phyloP scores from a whole-genome alignment of 179 eudicot species.

The Camellia oleifera region DNA sequence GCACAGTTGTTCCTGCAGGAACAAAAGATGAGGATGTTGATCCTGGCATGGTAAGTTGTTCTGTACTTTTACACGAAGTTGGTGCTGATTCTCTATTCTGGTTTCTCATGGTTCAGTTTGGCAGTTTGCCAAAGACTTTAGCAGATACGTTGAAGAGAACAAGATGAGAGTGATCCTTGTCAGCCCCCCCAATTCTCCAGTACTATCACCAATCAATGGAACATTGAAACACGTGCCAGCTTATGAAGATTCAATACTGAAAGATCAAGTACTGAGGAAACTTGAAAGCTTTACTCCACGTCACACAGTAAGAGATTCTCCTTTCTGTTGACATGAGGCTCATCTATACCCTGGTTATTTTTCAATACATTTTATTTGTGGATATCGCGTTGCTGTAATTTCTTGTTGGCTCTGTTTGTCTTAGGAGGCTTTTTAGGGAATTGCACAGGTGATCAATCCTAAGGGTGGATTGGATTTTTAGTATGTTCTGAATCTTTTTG shows the following conservation, averaged over 20 bases:
- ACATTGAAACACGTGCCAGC: slow-evolving; percentile 39
- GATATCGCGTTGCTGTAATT: not conserved
- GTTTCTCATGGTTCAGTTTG: slow-evolving; percentile 19
- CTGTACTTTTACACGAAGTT: not conserved
- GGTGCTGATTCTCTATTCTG: not conserved
- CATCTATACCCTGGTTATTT: not conserved
- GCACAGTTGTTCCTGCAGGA: slow-evolving; percentile 65
- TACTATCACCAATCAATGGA: slow-evolving; percentile 50
- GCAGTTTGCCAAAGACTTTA: slow-evolving; percentile 72
- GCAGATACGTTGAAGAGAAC: slow-evolving; percentile 61
- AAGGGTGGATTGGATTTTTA: not conserved
- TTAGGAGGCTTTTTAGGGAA: not conserved
- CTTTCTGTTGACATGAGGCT: slow-evolving; percentile 8
- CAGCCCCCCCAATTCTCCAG: slow-evolving; percentile 56
- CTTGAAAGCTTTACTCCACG: slow-evolving; percentile 23
- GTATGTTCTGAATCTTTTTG: not conserved
- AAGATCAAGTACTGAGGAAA: slow-evolving; percentile 25
- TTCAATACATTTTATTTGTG: not conserved
- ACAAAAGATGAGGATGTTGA: slow-evolving; percentile 63
- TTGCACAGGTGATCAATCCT: not conserved
- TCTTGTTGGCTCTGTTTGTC: not conserved
- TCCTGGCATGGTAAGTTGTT: slow-evolving; percentile 47
- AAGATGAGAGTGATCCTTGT: slow-evolving; percentile 77
- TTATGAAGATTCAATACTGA: slow-evolving; percentile 24
- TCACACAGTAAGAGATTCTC: slow-evolving; percentile 23